Base-by-base conservation (phyloP, 75 land plant genomes). In the Pinus albicaulis region DNA sequence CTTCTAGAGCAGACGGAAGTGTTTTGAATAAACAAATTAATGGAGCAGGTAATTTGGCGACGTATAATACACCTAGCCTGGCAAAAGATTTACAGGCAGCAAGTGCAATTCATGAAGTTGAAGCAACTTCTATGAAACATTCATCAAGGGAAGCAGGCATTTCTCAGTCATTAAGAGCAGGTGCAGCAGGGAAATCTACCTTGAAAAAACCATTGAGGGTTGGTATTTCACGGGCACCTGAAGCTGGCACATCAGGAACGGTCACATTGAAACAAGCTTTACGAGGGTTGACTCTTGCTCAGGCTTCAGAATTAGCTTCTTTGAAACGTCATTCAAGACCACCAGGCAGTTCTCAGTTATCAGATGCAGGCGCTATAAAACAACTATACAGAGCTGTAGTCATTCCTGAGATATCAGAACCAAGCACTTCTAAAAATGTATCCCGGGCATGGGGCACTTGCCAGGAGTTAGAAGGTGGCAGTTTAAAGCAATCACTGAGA, bases 311-410 rank as follows among this genome's bases (percentile, higher is more conserved):
- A 41, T 19, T 12, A 68, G 71, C 71, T 68, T 34, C 52, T 68
- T 68, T 36, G 48, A 41, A 44, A 41, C 38, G 90, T 55, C 69
- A 69, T 24, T 74, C 88, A 75, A 64, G 71, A 19, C 69, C 75
- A 23, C 58, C 59, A 57, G 70, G 80, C 20, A 81, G 61, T 55
- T 58, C 84, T 20, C 23, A 41, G n/a, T 7, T 8, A 68, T 41
- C 71, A 55, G 57, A 55, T 15, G 34, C 57, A 55, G 74, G 44
- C 11, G 15, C 28, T 72, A 55, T 6, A 72, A 72, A 72, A 17
- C 57, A 52, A 26, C 25, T 72, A 55, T 26, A 24, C 23, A 72
- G 55, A 22, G 56, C 11, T 24, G 57, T 55, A 38, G 36, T 55
- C 55, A 26, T 26, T 72, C 52, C 55, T 25, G 28, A 72, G 15